Evolutionary conservation across 2,329 filamentous ascomycete genomes (phyloP).

Genomic region (Penicillium sp.): DNA sequence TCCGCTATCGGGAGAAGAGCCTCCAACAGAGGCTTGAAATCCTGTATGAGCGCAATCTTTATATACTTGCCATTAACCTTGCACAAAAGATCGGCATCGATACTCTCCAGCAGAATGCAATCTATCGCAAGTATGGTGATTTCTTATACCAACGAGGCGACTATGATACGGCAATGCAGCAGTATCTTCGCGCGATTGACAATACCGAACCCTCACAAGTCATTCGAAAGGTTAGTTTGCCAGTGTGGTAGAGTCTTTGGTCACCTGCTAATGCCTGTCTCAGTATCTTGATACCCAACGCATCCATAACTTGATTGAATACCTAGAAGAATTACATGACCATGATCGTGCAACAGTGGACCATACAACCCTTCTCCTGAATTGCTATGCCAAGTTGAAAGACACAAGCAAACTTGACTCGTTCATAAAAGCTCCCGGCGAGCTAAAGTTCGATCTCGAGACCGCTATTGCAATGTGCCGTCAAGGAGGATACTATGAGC

Average conservation of each 20-base stretch:
- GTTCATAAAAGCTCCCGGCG: conserved; percentile 89
- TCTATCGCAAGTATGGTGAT: conserved; percentile 92
- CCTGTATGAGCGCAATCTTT: conserved; percentile 91
- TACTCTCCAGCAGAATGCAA: conserved; percentile 79
- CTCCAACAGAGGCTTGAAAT: conserved; percentile 91
- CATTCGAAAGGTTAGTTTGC: conserved; percentile 73
- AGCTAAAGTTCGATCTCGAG: conserved; percentile 94
- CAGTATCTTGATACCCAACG: conserved; percentile 94
- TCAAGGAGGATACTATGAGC: conserved; percentile 94
- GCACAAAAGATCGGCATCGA: conserved; percentile 88
- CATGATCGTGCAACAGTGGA: conserved; percentile 91
- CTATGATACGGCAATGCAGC: conserved; percentile 98
- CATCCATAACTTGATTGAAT: conserved; percentile 96
- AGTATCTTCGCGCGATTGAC: conserved; percentile 94
- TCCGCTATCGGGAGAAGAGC: conserved; percentile 86
- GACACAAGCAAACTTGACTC: conserved; percentile 94
- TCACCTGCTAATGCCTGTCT: conserved; percentile 18
- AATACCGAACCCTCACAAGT: conserved; percentile 96
- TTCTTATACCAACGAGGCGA: conserved; percentile 93
- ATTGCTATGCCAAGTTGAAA: conserved; percentile 97
- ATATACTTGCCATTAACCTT: conserved; percentile 86
- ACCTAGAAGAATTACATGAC: conserved; percentile 93
- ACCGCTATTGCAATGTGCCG: conserved; percentile 97
- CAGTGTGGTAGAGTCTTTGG: background rate
- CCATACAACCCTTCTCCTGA: conserved; percentile 90